A percentile compares a stretch with the other conserved stretches of the same genome.
Conservation (phyloP, 2,329 filamentous ascomycete genomes). For the Cladosporium colombiae region DNA sequence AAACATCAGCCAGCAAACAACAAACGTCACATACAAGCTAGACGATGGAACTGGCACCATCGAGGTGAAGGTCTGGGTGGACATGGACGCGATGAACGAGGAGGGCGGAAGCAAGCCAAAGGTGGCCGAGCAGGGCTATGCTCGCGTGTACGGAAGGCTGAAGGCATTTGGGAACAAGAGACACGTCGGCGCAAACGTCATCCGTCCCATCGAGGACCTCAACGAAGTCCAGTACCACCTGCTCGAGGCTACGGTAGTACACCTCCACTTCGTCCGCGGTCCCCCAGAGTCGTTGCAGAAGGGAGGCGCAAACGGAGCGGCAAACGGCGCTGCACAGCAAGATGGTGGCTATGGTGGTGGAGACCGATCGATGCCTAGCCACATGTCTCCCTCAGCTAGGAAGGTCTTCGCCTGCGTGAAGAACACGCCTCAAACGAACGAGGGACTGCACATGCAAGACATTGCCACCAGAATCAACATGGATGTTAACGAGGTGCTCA, state of each 20-base stretch:
- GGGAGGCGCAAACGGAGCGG: constrained; percentile 38
- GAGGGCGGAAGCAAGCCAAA: constrained; percentile 43
- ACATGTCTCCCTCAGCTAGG: constrained; percentile 55
- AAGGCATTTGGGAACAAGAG: constrained; percentile 83
- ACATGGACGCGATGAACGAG: constrained; percentile 58
- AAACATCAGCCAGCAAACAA: constrained; percentile 79
- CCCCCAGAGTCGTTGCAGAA: constrained; percentile 52
- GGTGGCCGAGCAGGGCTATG: constrained; percentile 74
- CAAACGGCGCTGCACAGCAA: constrained; percentile 29
- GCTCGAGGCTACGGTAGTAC: constrained; percentile 84
- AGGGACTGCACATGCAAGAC: constrained; percentile 79
- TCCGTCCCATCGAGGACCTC: constrained; percentile 77
- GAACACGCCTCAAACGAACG: constrained; percentile 68
- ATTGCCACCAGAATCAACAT: constrained; percentile 69
- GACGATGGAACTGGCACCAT: constrained; percentile 93
- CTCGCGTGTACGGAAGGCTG: constrained; percentile 81
- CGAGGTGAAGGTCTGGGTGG: constrained; percentile 87
- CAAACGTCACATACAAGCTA: constrained; percentile 87
- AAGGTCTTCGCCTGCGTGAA: constrained; percentile 71
- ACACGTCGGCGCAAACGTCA: constrained; percentile 76
- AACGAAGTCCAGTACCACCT: constrained; percentile 94
- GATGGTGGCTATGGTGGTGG: constrained; percentile 39
- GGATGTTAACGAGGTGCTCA: constrained; percentile 68
- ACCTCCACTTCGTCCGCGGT: constrained; percentile 79
- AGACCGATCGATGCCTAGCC: constrained; percentile 41